Base-by-base conservation (phyloP, 495 filamentous ascomycete genomes). In the Penicillium maclennaniae region DNA sequence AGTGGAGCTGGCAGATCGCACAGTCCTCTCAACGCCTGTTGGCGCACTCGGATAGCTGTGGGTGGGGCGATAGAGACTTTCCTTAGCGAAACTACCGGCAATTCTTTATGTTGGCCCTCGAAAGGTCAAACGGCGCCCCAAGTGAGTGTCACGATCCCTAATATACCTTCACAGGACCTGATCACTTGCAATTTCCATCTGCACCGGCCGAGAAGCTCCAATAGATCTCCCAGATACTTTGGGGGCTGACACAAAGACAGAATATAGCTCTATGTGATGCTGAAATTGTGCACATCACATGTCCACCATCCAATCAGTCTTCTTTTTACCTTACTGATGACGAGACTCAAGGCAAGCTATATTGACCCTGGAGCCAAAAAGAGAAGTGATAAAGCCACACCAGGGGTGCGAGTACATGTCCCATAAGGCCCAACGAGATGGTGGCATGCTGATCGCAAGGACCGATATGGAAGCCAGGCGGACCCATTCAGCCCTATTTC, bases 401-500 rank as follows among this genome's bases (percentile, higher is more conserved):
- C 27, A 25, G 31, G 34, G 34, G 40, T 50, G 47, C 39, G 44
- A 52, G 20, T 58, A 57, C 58, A 55, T 51, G 55, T 59, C 48
- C 62, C 46, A 47, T 53, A 21, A 40, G 37, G 20, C 45, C 59
- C 59, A 55, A 57, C 56, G 17, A 45, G 10, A 34, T 34, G 1
- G 10, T 34, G 31, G 31, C 40, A 17, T 51, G 61, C 46, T 38
- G 62, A 62, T 65, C 59, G 45, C 42, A 55, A 41, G 48, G 47
- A 25, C 47, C 42, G 23, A 23, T 2, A 23, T 23, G 23, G 23
- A 23, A 23, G 2, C 5, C 43, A 28, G 17, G 28, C 40, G 48
- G 51, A 50, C 46, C 59, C 43, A 37, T 26, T 65, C 62, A 62
- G 59, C 62, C 56, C 56, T 65, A 65, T 53, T 59, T 53, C 53